Base-by-base conservation (phyloP, 228 moss, liverwort and hornwort genomes). In the Sphagnum magellanicum region DNA sequence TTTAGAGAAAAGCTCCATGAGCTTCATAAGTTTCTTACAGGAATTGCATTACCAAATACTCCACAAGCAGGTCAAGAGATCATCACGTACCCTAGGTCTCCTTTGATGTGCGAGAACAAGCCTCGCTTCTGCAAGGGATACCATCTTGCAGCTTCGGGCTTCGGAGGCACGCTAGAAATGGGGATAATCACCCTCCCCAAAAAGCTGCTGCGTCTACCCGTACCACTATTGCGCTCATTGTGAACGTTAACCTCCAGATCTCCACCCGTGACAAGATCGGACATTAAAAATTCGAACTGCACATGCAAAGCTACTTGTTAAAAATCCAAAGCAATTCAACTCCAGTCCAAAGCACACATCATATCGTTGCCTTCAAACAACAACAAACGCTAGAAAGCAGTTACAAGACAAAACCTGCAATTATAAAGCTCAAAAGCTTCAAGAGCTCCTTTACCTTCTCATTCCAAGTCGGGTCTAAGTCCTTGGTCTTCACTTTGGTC, bases 401-500 rank as follows among this genome's bases (percentile, higher is more conserved):
- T 3, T 3, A 32, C 32, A 32, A 32, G 32, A 32, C 32, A 32
- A 32, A 32, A 32, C 32, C 32, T 32, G 32, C 32, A 32, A 32
- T 32, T 1, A 2, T 3, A 32, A 2, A 32, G 32, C 32, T 32
- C 32, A 32, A 32, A 32, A 32, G 32, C 32, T 32, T 2, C 32
- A 32, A 32, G 32, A 32, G 32, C 32, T 69, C 5, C 13, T 14
- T 16, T 10, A 78, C 74, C 88, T 80, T 84, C 51, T 84, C 82
- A 12, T 73, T 70, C 86, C 82, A 91, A 6, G 63, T 80, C 5
- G 86, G 95, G 72, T 76, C 86, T 5, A 96, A 73, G 67, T 83
- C 92, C 68, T 79, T 86, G 1, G 67, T 63, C 64, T 88, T 92
- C 63, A 87, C 87, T 69, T 79, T 88, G 16, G 88, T 92, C 79